These are phyloP conservation scores for Flaveria bidentis DNA, from an alignment of 129 eudicot genomes.

Conservation along the genomic window DNA sequence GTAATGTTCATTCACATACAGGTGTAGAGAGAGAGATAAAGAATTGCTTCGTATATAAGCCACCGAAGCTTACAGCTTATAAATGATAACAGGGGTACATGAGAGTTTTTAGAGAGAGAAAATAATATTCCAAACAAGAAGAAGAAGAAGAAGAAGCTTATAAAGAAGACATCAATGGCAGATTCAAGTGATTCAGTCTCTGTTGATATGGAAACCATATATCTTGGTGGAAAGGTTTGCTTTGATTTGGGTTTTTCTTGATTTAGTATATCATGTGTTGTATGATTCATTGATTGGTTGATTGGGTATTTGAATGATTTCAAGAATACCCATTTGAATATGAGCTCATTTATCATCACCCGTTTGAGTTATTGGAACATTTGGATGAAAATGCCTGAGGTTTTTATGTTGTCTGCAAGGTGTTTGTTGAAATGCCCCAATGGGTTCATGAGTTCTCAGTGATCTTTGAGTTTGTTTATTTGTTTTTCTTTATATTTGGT, in stretches of 20 bases:
- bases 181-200: conserved; percentile 78
- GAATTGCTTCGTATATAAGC: conserved; percentile 80
- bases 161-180: conserved; percentile 59
- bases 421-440: conserved; percentile 36
- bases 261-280: too few relatives aligned
- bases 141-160: conserved; percentile 2
- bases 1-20: conserved; percentile 24
- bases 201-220: conserved; percentile 86
- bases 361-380: too few relatives aligned
- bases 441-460: not conserved
- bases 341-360: not conserved
- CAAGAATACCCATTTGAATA: not conserved
- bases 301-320: not conserved
- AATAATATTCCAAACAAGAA: conserved; percentile 4
- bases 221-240: conserved; percentile 89
- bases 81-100: conserved; percentile 31
- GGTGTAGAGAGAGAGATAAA: conserved; percentile 31
- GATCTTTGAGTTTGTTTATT: not conserved
- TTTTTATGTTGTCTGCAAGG: conserved; percentile 23
- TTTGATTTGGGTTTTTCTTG: not conserved
- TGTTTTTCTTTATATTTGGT: not conserved
- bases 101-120: conserved; percentile 35
- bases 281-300: too few relatives aligned
- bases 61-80: conserved; percentile 48
- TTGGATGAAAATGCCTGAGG: not conserved